Conservation (phyloP, 116 monocot species). For the Zostera marina region DNA sequence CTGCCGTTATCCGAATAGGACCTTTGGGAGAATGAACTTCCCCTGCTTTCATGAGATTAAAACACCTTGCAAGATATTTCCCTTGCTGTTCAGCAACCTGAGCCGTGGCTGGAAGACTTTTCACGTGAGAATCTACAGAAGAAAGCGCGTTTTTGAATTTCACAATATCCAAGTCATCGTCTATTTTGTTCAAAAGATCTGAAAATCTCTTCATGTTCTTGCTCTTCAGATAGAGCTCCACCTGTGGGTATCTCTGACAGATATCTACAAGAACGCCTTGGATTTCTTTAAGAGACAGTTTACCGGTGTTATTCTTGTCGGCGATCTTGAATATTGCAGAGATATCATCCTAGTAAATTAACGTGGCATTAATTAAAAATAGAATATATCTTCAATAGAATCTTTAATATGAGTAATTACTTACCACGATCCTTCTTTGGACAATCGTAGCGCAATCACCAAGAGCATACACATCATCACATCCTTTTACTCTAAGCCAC, state of each 20-base stretch:
- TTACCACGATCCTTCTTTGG: slow-evolving; percentile 86
- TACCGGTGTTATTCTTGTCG: slow-evolving; percentile 72
- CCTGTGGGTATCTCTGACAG: slow-evolving; percentile 79
- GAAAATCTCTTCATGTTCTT: slow-evolving; percentile 50
- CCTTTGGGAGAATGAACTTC: slow-evolving; percentile 88
- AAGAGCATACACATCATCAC: slow-evolving; percentile 69
- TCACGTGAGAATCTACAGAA: slow-evolving; percentile 86
- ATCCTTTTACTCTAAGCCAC: slow-evolving; percentile 74
- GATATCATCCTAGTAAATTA: slow-evolving; percentile 93
- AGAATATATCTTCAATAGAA: too few species aligned
- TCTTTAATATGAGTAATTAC: too few species aligned
- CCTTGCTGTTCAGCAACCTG: slow-evolving; percentile 99
- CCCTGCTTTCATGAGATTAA: slow-evolving; percentile 54
- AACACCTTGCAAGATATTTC: slow-evolving; percentile 71
- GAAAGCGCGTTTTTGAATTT: slow-evolving; percentile 71
- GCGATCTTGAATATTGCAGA: slow-evolving; percentile 60
- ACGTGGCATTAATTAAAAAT: too few species aligned
- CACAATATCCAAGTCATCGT: slow-evolving; percentile 55
- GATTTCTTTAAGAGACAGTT: slow-evolving; percentile 62
- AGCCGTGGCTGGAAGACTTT: slow-evolving; percentile 87
- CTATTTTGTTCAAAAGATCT: slow-evolving; percentile 49
- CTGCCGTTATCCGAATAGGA: slow-evolving; percentile 50
- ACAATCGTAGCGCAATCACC: slow-evolving; percentile 87
- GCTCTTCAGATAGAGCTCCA: slow-evolving; percentile 72
- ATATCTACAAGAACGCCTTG: slow-evolving; percentile 71